Evolutionary conservation across 2,329 filamentous ascomycete species (phyloP).

Genomic region (Thielaviopsis euricoi): DNA sequence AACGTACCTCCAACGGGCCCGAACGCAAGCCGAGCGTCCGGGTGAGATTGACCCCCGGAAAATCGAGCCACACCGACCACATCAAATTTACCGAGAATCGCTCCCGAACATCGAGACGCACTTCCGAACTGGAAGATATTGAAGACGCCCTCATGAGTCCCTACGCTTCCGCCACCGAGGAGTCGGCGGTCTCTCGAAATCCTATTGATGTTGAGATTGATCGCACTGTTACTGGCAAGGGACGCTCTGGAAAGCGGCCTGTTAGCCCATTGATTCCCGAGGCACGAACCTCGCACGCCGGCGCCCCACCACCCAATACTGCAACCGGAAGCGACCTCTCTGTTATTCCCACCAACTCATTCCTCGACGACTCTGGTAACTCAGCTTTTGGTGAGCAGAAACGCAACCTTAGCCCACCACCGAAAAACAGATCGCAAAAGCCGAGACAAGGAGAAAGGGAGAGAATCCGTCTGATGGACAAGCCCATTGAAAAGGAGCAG

Average conservation of each 20-base stretch:
- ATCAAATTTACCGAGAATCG: conserved; percentile 75
- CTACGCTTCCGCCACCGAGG: conserved; percentile 62
- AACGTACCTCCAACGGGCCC: conserved; percentile 33
- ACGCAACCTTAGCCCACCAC: conserved; percentile 1
- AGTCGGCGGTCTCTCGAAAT: conserved; percentile 58
- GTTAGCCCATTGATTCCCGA: conserved; percentile 49
- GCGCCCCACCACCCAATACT: conserved; percentile 38
- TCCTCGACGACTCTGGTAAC: conserved; percentile 40
- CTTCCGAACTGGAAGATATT: conserved; percentile 28
- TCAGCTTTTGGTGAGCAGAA: conserved; percentile 17
- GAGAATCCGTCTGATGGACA: conserved; percentile 9
- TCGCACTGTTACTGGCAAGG: conserved; percentile 1
- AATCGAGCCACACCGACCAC: conserved; percentile 52
- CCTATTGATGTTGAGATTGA: conserved; percentile 86
- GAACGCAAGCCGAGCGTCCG: conserved; percentile 68
- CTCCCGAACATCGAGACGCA: conserved; percentile 47
- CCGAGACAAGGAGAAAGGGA: conserved; percentile 24
- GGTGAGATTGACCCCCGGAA: conserved; percentile 64
- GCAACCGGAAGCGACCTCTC: conserved; percentile 72
- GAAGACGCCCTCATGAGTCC: conserved; percentile 55
- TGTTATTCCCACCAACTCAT: conserved; percentile 47
- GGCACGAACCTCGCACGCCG: conserved; percentile 18
- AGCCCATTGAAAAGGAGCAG: conserved; percentile 24
- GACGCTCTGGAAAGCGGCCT: conserved; percentile 32
- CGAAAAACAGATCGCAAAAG: conserved; percentile 21